phyloP scores from a whole-genome alignment of 352 stramenopile species.

The Peronospora destructor region DNA sequence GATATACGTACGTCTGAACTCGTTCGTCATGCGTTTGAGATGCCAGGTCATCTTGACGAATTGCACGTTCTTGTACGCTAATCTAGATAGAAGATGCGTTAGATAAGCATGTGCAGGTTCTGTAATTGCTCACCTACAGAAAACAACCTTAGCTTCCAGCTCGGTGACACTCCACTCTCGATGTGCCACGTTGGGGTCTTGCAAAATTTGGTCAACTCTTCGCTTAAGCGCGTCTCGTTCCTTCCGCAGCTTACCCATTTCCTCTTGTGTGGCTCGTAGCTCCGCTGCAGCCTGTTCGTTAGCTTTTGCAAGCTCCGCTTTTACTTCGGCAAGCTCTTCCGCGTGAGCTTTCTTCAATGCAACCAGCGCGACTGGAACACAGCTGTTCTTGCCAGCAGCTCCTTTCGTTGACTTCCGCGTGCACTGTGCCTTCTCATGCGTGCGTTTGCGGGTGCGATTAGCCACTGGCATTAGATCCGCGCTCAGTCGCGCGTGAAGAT shows the following conservation, averaged over 20 bases:
- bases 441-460: conserved; percentile 20
- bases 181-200: conserved; percentile 6
- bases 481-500: conserved; percentile 17
- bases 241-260: conserved; percentile 4
- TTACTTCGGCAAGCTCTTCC: conserved; percentile 8
- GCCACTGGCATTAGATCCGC: conserved; percentile 21
- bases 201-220: conserved; percentile 11
- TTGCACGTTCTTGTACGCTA: conserved; percentile 3
- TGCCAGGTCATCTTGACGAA: conserved; percentile 6
- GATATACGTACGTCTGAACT: conserved; percentile 12
- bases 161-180: conserved; percentile 16
- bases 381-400: conserved; percentile 17
- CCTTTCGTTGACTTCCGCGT: conserved; percentile 13
- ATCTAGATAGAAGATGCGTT: conserved; percentile 9
- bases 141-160: conserved; percentile 15
- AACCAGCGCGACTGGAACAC: conserved; percentile 1
- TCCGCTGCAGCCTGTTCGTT: conserved; percentile 10
- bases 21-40: background rate
- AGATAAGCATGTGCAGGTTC: conserved; percentile 1
- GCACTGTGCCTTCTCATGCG: conserved; percentile 23
- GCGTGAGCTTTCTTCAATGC: conserved; percentile 11
- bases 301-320: conserved; percentile 9
- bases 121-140: background rate
- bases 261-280: conserved; percentile 6
- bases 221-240: conserved; percentile 11